Evolutionary conservation across 1,284 basidiomycete species (phyloP), one percentile per base, ranked within the genome.

Genomic region (Irpex sp.): DNA sequence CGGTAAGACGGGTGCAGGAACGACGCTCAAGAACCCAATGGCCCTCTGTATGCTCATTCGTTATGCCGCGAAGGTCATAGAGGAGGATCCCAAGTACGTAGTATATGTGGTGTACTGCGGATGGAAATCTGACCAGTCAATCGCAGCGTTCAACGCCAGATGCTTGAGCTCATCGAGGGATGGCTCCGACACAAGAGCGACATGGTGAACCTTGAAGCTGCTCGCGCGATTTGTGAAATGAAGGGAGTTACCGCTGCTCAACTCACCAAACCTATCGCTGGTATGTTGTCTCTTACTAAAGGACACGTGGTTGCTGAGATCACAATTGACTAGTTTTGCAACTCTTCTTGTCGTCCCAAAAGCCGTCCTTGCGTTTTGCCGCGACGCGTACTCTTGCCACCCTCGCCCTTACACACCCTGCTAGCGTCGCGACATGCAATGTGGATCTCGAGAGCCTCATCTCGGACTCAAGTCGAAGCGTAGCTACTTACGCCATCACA

Each of bases 171-270:
- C 55, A 83, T 99, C 59, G 97, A 99, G 75, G 90, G 93, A 50
- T 97, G 96, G 88, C 82, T 99, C 64, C 88, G 96, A 65, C 97
- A 99, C 79, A 99, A 99, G 83, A 97, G 95, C 73, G 97, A 99
- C 76, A 99, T 98, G 97, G 97, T 99, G 75, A 99, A 98, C 79
- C 94, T 97, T 70, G 97, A 99, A 77, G 97, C 97, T 35, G 97
- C 97, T 4, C 89, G 97, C 59, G 96, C 91, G 17, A 97, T 99
- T 67, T 98, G 96, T 75, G 96, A 98, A 76, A 94, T 98, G 91
- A 92, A 88, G 75, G 88, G 89, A 68, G 89, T 96, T 31, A 84
- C 88, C 31, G 74, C 88, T 11, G 76, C 85, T 21, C 94, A 98
- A 69, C 81, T 99, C 60, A 88, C 89, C 61, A 89, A 93, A 70